Conservation (phyloP, 495 filamentous ascomycete species). For the Neurospora intermedia region DNA sequence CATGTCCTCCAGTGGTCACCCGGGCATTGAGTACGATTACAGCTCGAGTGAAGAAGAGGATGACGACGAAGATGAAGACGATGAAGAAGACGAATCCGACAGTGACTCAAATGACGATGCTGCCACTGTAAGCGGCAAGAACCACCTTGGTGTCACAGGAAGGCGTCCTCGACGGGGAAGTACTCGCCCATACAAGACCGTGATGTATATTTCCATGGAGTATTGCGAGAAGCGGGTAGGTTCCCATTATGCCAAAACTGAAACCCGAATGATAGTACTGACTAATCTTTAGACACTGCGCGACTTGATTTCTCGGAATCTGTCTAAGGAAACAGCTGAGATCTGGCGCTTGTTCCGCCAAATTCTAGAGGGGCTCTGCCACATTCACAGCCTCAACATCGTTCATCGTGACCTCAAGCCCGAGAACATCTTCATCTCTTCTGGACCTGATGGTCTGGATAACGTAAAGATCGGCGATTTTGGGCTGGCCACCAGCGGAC, state of each 20-base stretch:
- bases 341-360: slow-evolving; percentile 87
- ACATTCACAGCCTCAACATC: slow-evolving; percentile 85
- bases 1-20: slow-evolving; percentile 78
- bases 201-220: slow-evolving; percentile 65
- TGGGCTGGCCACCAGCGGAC: slow-evolving; percentile 82
- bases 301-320: slow-evolving; percentile 71
- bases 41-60: slow-evolving; percentile 52
- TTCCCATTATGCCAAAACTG: slow-evolving; percentile 4
- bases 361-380: slow-evolving; percentile 77
- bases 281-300: slow-evolving; percentile 54
- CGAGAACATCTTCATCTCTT: slow-evolving; percentile 84
- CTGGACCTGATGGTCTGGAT: slow-evolving; percentile 54
- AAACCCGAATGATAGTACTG: background rate
- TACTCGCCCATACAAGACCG: slow-evolving; percentile 25
- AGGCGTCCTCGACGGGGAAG: slow-evolving; percentile 18
- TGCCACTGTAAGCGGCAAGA: slow-evolving; percentile 7
- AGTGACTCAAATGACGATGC: slow-evolving; percentile 12
- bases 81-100: slow-evolving; percentile 17
- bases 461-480: slow-evolving; percentile 96
- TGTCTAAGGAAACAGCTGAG: slow-evolving; percentile 62
- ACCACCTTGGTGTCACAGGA: slow-evolving; percentile 10
- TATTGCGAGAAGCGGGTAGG: slow-evolving; percentile 86
- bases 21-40: slow-evolving; percentile 66
- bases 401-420: slow-evolving; percentile 97
- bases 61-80: slow-evolving; percentile 28